Evolutionary conservation across 306 rosid species (phyloP), one percentile per base, ranked within the genome.

Genomic region (Gillenia trifoliata): DNA sequence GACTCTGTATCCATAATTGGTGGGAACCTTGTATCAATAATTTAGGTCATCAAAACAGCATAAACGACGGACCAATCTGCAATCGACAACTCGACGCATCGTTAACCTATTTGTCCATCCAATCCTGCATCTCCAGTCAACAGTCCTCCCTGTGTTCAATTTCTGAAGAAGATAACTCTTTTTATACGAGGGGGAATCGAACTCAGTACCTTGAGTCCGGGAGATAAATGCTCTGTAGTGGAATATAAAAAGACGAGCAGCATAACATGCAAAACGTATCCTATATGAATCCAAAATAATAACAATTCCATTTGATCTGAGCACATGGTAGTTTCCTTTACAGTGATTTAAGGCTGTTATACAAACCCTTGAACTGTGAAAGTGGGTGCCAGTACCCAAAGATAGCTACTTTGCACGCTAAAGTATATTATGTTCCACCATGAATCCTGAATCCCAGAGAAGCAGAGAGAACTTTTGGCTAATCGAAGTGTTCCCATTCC

Each of bases 401-500:
- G 67, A 77, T 77, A 71, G 75, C 45, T 47, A 40, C 36, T 77
- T 66, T 71, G 71, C 67, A 76, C 74, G 79, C 64, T 63, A 23
- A 17, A 36, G 23, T 33, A 45, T 15, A 80, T 17, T 66, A 72
- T 70, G 49, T 36, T 56, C 75, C 49, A 55, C 11, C 52, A 19
- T 40, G 28, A 33, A 15, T 69, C 61, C 64, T 31, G 64, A 22
- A 69, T 45, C 64, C 25, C 61, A 49, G 56, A 34, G 22, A 29
- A 40, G 69, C 41, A 19, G 33, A 73, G 29, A 41, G 63, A 68
- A 67, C 73, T 65, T 63, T 67, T 45, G 80, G 75, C 83, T 86
- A 87, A 40, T 87, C 86, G 66, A 80, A 79, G 49, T 47, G 79
- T 70, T 87, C 85, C 89, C 85, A 80, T 68, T 90, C 85, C 73